These are phyloP conservation scores for Claviceps purpurea DNA, from an alignment of 2,329 filamentous ascomycete genomes.

Conservation along the genomic window DNA sequence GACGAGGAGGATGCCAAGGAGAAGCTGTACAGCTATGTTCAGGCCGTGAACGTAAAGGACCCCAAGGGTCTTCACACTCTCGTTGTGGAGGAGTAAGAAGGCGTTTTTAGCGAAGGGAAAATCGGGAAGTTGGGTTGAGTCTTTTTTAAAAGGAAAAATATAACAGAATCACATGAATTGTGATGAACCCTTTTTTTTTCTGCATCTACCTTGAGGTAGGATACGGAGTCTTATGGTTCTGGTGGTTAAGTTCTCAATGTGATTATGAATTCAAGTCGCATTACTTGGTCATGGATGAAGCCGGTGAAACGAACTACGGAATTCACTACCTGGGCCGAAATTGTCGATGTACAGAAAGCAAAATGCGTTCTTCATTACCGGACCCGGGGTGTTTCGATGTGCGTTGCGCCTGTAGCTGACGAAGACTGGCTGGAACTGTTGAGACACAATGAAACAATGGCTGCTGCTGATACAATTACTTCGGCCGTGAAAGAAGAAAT, in stretches of 20 bases:
- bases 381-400: background rate
- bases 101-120: conserved; percentile 9
- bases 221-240: background rate
- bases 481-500: background rate
- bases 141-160: conserved; percentile 21
- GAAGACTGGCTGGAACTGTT: background rate
- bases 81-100: conserved; percentile 61
- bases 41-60: conserved; percentile 99
- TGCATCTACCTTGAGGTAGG: background rate
- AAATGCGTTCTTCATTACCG: background rate
- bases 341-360: background rate
- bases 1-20: conserved; percentile 99
- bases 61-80: conserved; percentile 93
- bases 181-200: conserved; percentile 16
- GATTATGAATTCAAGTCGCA: conserved; percentile 4
- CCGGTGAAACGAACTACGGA: background rate
- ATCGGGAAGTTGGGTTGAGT: conserved; percentile 25
- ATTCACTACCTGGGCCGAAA: background rate
- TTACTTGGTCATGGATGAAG: background rate
- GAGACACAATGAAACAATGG: background rate
- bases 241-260: conserved; percentile 2
- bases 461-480: background rate
- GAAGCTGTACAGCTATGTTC: conserved; percentile 99
- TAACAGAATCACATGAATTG: conserved; percentile 13
- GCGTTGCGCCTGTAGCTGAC: background rate